phyloP scores from a whole-genome alignment of 345 rosid genomes.

The Chamaenerion angustifolium region DNA sequence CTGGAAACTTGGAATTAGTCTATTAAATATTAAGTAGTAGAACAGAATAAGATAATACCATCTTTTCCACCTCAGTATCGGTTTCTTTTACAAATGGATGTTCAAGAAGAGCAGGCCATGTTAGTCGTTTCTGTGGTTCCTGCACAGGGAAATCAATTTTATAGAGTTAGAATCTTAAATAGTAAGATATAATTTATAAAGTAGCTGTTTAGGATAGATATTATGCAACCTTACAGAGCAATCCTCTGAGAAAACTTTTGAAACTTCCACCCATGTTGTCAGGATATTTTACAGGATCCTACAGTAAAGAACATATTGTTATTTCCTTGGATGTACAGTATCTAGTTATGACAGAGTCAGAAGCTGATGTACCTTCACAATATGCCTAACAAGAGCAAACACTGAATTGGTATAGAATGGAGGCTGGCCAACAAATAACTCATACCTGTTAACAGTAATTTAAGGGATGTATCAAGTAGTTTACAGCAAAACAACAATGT shows the following conservation, averaged over 20 bases:
- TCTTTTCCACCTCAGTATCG: constrained; percentile 43
- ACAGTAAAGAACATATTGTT: constrained; percentile 19
- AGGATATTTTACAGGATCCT: constrained; percentile 98
- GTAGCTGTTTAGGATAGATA: constrained; percentile 3
- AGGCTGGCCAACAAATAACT: constrained; percentile 91
- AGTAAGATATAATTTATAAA: constrained; percentile 1
- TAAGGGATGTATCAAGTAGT: neutral
- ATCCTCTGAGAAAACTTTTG: constrained; percentile 82
- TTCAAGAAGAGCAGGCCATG: constrained; percentile 91
- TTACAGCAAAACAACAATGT: neutral
- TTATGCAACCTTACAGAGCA: constrained; percentile 69
- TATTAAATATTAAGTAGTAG: constrained; percentile 1
- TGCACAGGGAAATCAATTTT: constrained; percentile 19
- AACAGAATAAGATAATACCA: constrained; percentile 30
- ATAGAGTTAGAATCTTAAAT: constrained; percentile 4
- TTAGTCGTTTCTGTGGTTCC: constrained; percentile 86
- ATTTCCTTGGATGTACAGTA: constrained; percentile 15
- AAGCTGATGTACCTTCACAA: constrained; percentile 58
- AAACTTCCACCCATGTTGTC: constrained; percentile 79
- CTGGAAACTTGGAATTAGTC: neutral
- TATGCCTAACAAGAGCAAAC: constrained; percentile 89
- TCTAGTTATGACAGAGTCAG: neutral
- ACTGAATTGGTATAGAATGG: constrained; percentile 98
- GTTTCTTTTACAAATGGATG: constrained; percentile 88
- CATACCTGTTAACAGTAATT: constrained; percentile 45